Evolutionary conservation across 2,329 filamentous ascomycete genomes (phyloP), one percentile per base, ranked within the genome.

Genomic region (Fusarium nygamai): DNA sequence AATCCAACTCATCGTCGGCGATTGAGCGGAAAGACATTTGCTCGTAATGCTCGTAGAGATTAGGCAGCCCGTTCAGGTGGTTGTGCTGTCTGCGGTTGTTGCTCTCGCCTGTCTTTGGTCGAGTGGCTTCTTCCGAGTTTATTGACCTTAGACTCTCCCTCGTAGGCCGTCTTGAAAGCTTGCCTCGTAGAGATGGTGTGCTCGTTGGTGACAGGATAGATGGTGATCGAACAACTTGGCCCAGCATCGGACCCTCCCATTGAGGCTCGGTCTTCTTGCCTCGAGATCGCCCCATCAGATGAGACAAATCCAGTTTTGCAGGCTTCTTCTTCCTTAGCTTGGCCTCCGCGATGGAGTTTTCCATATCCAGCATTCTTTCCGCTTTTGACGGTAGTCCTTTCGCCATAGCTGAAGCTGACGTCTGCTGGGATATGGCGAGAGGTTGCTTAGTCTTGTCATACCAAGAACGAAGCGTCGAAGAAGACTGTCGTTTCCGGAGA

Each of bases 11-110:
- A 33, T 80, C 75, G 24, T 80, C 78, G 44, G 84, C 78, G 6
- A 85, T 79, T 44, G 87, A 80, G 20, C 85, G 85, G 64, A 88
- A 86, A 0, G 87, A 86, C 83, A 86, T 87, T 72, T 89, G 85
- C 78, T 90, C 89, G 75, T 91, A 90, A 75, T 90, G 88, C 63
- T 88, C 83, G 75, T 90, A 90, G 7, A 91, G 81, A 60, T 86
- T 86, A 48, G 87, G 83, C 29, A 89, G 78, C 6, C 85, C 85
- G 22, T 82, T 80, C 6, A 83, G 75, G 80, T 81, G 74, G 51
- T 75, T 58, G 38, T 72, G 69, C 16, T 48, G 64, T 57, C 74
- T 73, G 33, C 67, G 77, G 24, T 70, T 78, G 39, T 71, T 78
- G 38, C 77, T 76, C 4, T 80, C 80, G 57, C 69, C 77, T 8